phyloP scores from a whole-genome alignment of 371 early-diverging fungal genomes.

The Mucor racemosus region DNA sequence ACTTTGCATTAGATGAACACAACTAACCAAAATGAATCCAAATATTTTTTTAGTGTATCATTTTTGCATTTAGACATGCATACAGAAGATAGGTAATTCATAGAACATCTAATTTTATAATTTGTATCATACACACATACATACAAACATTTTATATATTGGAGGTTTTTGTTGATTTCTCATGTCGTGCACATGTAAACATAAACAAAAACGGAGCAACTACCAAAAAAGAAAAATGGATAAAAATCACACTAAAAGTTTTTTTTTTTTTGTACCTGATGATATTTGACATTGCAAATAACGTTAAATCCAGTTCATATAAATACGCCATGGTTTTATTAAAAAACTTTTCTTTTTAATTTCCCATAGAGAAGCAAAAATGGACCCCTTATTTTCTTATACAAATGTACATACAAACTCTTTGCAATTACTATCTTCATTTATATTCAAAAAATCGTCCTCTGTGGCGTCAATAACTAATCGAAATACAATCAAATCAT shows the following conservation, averaged over 20 bases:
- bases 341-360: background rate
- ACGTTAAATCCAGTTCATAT: background rate
- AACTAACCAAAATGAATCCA: background rate
- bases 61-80: background rate
- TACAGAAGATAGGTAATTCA: background rate
- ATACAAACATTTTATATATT: background rate
- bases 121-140: no score
- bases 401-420: slow-evolving; percentile 26
- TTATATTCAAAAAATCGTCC: slow-evolving; percentile 6
- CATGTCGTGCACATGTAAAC: slow-evolving; percentile 1
- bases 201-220: slow-evolving; percentile 8
- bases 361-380: background rate
- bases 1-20: background rate
- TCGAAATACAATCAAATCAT: slow-evolving; percentile 2
- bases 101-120: background rate
- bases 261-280: slow-evolving; percentile 12
- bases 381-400: slow-evolving; percentile 19
- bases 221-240: slow-evolving; percentile 14
- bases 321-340: background rate
- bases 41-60: background rate
- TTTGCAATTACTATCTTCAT: slow-evolving; percentile 15
- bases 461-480: background rate
- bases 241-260: slow-evolving; percentile 3
- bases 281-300: slow-evolving; percentile 19
- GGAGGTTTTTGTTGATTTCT: background rate